Evolutionary conservation across 768 basidiomycete genomes (phyloP).

Genomic region (Leucosporidium yakuticum): DNA sequence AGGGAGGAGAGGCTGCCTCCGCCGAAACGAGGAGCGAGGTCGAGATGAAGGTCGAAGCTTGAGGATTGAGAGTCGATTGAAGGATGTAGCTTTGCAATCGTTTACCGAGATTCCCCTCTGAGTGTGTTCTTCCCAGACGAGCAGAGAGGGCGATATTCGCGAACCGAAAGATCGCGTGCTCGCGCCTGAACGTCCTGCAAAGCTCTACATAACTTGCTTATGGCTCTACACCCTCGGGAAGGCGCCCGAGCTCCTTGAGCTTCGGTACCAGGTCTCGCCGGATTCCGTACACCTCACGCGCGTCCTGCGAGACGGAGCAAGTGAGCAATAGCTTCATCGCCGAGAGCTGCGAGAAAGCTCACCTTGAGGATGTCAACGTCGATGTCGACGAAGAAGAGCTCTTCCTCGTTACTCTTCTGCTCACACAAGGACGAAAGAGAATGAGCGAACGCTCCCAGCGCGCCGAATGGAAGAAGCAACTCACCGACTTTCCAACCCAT

Average conservation of each 20-base stretch:
- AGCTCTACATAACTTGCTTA: neutral
- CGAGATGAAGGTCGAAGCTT: neutral
- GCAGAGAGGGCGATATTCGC: too few species aligned
- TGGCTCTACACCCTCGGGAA: neutral
- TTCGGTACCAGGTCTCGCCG: constrained; percentile 12
- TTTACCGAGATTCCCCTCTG: too few species aligned
- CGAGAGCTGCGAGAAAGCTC: neutral
- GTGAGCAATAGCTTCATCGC: neutral
- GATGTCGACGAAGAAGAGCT: constrained; percentile 23
- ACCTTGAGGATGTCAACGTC: constrained; percentile 21
- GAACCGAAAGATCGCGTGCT: too few species aligned
- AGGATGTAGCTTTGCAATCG: too few species aligned
- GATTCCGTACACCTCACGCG: constrained; percentile 25
- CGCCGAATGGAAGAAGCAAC: neutral
- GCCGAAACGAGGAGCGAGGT: neutral
- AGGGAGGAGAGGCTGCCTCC: neutral
- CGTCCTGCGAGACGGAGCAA: constrained; percentile 23
- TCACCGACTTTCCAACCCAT: constrained; percentile 10
- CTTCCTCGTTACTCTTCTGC: constrained; percentile 21
- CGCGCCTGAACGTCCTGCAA: too few species aligned
- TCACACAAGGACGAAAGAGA: too few species aligned
- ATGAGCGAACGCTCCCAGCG: neutral
- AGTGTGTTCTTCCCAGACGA: too few species aligned
- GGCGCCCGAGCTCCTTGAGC: neutral
- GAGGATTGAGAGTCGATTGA: too few species aligned